A percentile compares a stretch with the other conserved stretches of the same genome.
These are phyloP conservation scores for Fusarium longipes DNA, from an alignment of 2,329 filamentous ascomycete species.

Conservation along the genomic window DNA sequence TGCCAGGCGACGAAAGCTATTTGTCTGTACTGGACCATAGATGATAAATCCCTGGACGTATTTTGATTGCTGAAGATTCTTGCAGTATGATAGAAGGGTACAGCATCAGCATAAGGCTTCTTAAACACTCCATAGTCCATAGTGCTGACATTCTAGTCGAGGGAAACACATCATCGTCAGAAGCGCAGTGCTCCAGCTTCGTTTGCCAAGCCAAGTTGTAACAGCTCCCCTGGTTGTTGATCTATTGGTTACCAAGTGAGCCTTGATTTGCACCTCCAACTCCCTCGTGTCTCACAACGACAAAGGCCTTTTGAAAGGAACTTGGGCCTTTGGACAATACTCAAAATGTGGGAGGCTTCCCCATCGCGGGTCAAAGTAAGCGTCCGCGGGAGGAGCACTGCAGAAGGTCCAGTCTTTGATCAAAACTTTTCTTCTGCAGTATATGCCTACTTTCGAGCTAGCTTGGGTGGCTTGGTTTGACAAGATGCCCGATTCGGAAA, in stretches of 20 bases:
- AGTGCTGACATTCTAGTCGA: neutral
- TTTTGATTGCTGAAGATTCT: neutral
- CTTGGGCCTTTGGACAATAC: neutral
- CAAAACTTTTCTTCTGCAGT: slow-evolving; percentile 23
- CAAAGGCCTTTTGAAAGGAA: slow-evolving; percentile 9
- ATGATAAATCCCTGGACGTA: neutral
- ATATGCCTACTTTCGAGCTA: slow-evolving; percentile 16
- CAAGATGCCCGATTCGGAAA: slow-evolving; percentile 52
- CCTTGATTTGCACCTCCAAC: slow-evolving; percentile 30
- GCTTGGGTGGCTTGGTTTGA: slow-evolving; percentile 33
- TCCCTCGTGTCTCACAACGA: slow-evolving; percentile 32
- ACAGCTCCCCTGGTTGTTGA: slow-evolving; percentile 2
- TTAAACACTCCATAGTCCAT: neutral
- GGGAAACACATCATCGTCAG: neutral
- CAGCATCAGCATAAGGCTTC: neutral
- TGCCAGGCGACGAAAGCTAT: neutral
- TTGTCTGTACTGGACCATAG: neutral
- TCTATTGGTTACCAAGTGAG: slow-evolving; percentile 44
- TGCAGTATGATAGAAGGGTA: neutral
- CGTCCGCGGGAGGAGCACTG: slow-evolving; percentile 34
- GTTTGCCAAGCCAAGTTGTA: slow-evolving; percentile 14
- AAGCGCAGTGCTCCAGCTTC: neutral
- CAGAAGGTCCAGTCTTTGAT: slow-evolving; percentile 27
- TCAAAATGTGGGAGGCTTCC: slow-evolving; percentile 9
- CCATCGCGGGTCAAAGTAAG: slow-evolving; percentile 35